Percentiles rank a stretch among this genome's conserved stretches.
Evolutionary conservation across 441 rosid genomes (phyloP).

Genomic region (Populus trichocarpa): DNA sequence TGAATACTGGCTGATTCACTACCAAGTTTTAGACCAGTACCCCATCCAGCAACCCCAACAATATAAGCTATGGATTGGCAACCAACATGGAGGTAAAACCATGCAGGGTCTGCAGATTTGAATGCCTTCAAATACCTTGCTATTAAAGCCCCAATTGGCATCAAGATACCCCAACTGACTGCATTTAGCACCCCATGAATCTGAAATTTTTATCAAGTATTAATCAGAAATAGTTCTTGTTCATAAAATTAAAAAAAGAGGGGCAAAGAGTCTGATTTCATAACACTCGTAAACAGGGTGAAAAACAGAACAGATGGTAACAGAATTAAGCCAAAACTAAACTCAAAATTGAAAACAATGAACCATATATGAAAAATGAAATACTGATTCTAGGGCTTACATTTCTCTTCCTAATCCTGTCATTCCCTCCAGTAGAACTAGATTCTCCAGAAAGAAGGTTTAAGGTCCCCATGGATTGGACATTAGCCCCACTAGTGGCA

Average conservation of each 20-base stretch:
- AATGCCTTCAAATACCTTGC: slow-evolving; percentile 77
- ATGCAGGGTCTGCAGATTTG: slow-evolving; percentile 65
- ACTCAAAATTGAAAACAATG: neutral
- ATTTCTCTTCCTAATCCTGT: slow-evolving; percentile 40
- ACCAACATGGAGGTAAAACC: slow-evolving; percentile 72
- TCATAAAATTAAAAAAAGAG: neutral
- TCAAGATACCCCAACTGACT: slow-evolving; percentile 79
- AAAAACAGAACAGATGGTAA: neutral
- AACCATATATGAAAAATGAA: neutral
- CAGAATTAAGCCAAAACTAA: neutral
- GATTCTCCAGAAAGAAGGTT: too few species aligned
- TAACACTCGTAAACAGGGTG: neutral
- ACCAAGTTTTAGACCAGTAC: slow-evolving; percentile 70
- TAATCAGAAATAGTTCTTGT: neutral
- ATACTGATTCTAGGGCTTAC: slow-evolving; percentile 36
- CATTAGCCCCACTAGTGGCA: too few species aligned
- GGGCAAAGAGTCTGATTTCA: neutral
- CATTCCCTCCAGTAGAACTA: slow-evolving; percentile 35
- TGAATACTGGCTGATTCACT: slow-evolving; percentile 49
- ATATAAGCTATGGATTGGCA: slow-evolving; percentile 70
- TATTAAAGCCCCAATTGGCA: slow-evolving; percentile 69
- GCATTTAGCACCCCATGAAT: slow-evolving; percentile 31
- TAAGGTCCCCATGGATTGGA: too few species aligned
- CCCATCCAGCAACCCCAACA: slow-evolving; percentile 81
- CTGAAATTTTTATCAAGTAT: slow-evolving; percentile 3